Base-by-base conservation (phyloP, 2,329 filamentous ascomycete species). In the Ophiostoma fasciatum region DNA sequence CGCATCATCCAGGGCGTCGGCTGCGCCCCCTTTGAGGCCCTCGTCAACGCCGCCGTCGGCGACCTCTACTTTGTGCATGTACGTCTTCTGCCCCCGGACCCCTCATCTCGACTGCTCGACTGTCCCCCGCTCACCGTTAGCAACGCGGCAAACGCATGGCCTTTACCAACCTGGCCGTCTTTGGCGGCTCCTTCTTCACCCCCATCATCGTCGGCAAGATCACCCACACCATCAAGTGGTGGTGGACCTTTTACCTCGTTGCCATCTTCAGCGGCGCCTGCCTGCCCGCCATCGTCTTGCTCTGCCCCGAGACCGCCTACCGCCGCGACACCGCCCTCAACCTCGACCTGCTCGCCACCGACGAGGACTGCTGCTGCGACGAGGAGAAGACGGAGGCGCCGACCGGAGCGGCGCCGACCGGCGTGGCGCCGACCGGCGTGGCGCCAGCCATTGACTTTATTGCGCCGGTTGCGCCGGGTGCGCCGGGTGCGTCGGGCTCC, bases 161-260 rank as follows among this genome's bases (percentile, higher is more conserved):
- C 1, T 64, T 93, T 37, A 63, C 71, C 36, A 68, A 74, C 53
- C 47, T 76, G 49, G 55, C 70, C 39, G 57, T 76, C 46, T 66
- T 78, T 58, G 58, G 66, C 41, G 65, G 68, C 30, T 60, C 64
- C 37, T 71, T 74, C 49, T 64, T 71, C 49, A 94, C 88, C 0
- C 88, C 88, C 0, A 83, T 94, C n/a, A 60, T 94, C 18, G 85
- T 87, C 2, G 87, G 87, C 25, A 85, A 84, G 57, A 87, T 94
- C 48, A 84, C 84, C 4, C 59, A 71, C 32, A 63, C 64, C 1
- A 64, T 93, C 33, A 74, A 76, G n/a, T 93, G 84, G 78, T 61
- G 71, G 52, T 94, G 84, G 85, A 79, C 77, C 0, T 94, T 94
- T 51, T 84, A 87, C 55, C 70, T 94, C 28, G 74, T 93, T 12